These are phyloP conservation scores for Aureobasidium namibiae DNA, from an alignment of 2,329 filamentous ascomycete genomes.

Conservation along the genomic window DNA sequence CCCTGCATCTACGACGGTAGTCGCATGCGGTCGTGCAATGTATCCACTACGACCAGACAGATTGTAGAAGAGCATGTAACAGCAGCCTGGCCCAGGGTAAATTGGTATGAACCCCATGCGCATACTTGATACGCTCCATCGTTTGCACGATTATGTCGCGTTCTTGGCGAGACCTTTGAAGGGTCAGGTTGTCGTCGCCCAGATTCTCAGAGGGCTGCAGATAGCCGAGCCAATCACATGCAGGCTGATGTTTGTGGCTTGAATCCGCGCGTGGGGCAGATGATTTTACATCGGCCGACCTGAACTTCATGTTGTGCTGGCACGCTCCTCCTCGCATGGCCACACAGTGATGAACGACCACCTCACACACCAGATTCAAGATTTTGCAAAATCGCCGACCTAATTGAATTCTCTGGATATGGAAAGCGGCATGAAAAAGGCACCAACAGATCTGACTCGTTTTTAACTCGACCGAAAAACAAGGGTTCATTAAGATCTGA, in stretches of 20 bases:
- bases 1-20: background rate
- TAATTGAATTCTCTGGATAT: background rate
- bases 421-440: background rate
- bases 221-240: slow-evolving; percentile 11
- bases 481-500: background rate
- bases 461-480: background rate
- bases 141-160: slow-evolving; percentile 8
- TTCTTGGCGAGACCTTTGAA: background rate
- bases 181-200: slow-evolving; percentile 11
- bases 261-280: background rate
- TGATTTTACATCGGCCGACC: background rate
- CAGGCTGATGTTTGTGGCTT: slow-evolving; percentile 11
- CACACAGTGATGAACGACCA: background rate
- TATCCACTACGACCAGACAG: background rate
- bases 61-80: background rate
- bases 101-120: background rate
- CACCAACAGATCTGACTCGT: background rate
- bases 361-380: background rate
- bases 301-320: slow-evolving; percentile 7
- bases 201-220: slow-evolving; percentile 4
- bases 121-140: background rate
- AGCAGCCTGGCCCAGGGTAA: background rate
- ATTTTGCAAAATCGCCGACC: background rate
- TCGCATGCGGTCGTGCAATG: background rate
- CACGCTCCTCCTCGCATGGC: background rate